Evolutionary conservation across 345 rosid species (phyloP).

Genomic region (Aethionema arabicum): DNA sequence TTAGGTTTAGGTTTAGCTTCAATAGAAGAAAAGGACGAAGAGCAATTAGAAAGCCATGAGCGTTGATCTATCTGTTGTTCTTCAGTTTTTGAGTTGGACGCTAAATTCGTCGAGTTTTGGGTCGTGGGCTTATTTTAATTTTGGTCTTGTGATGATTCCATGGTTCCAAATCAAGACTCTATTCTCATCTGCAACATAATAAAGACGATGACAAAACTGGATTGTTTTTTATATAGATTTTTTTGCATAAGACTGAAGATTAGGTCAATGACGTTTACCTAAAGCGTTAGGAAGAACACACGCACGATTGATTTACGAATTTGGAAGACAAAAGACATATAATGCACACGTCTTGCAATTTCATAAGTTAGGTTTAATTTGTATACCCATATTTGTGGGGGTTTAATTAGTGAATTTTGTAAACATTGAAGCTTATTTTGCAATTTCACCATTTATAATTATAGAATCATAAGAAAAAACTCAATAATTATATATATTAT

Average conservation of each 20-base stretch:
- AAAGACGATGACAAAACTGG: neutral
- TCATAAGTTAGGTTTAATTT: too few relatives aligned
- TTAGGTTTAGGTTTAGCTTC: conserved; percentile 36
- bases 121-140: conserved; percentile 24
- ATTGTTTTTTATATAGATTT: too few relatives aligned
- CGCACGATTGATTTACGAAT: conserved; percentile 24
- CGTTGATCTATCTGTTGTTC: conserved; percentile 10
- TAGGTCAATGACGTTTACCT: conserved; percentile 4
- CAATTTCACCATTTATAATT: too few relatives aligned
- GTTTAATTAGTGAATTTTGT: too few relatives aligned
- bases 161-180: neutral
- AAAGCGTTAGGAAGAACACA: conserved; percentile 31
- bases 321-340: conserved; percentile 17
- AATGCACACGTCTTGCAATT: conserved; percentile 33
- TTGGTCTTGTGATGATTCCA: conserved; percentile 35
- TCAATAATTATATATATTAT: too few relatives aligned
- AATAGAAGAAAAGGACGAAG: conserved; percentile 34
- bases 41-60: conserved; percentile 22
- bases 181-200: conserved; percentile 13
- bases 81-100: conserved; percentile 21
- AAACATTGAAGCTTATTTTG: too few relatives aligned
- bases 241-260: too few relatives aligned
- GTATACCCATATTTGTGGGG: too few relatives aligned
- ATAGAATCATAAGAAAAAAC: too few relatives aligned
- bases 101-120: conserved; percentile 15